Evolutionary conservation across 768 basidiomycete genomes (phyloP), one percentile per base, ranked within the genome.

Genomic region (Gloeopeniophorella convolvens): DNA sequence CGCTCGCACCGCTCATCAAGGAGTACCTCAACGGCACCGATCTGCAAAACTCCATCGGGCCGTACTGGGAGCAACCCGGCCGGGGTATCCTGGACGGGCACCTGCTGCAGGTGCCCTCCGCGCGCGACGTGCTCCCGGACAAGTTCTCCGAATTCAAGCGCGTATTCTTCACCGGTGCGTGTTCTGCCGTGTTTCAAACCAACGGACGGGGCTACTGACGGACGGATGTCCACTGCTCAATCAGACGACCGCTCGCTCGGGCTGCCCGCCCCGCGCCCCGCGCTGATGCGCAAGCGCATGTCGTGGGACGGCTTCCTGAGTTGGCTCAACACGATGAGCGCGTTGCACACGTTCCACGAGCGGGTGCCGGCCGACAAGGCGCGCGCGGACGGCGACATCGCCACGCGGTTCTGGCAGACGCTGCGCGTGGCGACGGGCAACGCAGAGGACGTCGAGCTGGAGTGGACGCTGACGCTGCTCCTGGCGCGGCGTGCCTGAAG

Each of bases 1-100:
- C 73, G 1, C 64, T 83, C 24, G 75, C 77, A 1, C 72, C 76
- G 0, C 66, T 79, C 12, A 83, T 91, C 52, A 74, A 76, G 8
- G 70, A 69, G 2, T 89, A 82, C 62, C 71, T 77, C 1, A 82
- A 83, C 61, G 84, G 85, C 0, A 66, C 60, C 2, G 77, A 84
- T 55, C 73, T 71, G 1, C 41, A 48, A 7, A 74, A 68, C 28
- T 79, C 80, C 34, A 63, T 88, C 5, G 89, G 89, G 1, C 76
- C 80, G 1, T 77, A 89, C 61, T 92, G 88, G 76, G 76, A 91
- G 58, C 80, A 83, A 26, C 89, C 90, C 0, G 90, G 90, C 13
- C 74, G 90, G 11, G 77, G 76, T 0, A 82, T 90, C 54, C 73
- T 92, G 20, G 83, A 87, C 48, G 72, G 72, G 5, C 79, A 87